Conservation (phyloP, 352 stramenopile genomes). For the Phytophthora brassicae region DNA sequence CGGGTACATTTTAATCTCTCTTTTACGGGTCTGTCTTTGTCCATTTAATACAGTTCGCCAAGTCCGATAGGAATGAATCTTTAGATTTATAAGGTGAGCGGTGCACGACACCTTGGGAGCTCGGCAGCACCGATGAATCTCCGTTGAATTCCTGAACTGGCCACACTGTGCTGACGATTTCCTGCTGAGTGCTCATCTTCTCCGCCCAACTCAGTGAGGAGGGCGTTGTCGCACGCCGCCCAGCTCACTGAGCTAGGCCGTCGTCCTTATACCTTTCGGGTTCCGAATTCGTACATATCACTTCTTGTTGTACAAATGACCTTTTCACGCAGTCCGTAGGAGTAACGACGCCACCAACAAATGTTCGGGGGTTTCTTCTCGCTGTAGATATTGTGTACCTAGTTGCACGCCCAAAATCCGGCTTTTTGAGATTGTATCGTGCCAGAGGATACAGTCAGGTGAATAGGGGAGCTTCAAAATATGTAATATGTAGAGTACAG, state of each 20-base stretch:
- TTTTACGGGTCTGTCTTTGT: background rate
- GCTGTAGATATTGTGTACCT: too few relatives aligned
- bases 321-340: too few relatives aligned
- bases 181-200: constrained; percentile 11
- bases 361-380: too few relatives aligned
- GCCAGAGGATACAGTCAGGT: constrained; percentile 10
- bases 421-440: constrained; percentile 21
- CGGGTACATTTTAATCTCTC: too few relatives aligned
- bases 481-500: too few relatives aligned
- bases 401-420: constrained; percentile 8
- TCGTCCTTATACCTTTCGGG: background rate
- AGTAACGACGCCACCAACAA: too few relatives aligned
- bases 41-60: constrained; percentile 13
- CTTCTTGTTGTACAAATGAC: constrained; percentile 6
- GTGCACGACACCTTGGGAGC: background rate
- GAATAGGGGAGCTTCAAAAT: too few relatives aligned
- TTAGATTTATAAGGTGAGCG: constrained; percentile 12
- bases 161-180: constrained; percentile 20
- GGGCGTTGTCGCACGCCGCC: constrained; percentile 1
- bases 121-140: constrained; percentile 12
- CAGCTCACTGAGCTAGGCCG: constrained; percentile 22
- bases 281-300: background rate
- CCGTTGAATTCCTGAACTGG: constrained; percentile 4
- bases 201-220: constrained; percentile 26
- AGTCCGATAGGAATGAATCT: constrained; percentile 21